Evolutionary conservation across 2,329 filamentous ascomycete species (phyloP).

Genomic region (Fusarium sp.): DNA sequence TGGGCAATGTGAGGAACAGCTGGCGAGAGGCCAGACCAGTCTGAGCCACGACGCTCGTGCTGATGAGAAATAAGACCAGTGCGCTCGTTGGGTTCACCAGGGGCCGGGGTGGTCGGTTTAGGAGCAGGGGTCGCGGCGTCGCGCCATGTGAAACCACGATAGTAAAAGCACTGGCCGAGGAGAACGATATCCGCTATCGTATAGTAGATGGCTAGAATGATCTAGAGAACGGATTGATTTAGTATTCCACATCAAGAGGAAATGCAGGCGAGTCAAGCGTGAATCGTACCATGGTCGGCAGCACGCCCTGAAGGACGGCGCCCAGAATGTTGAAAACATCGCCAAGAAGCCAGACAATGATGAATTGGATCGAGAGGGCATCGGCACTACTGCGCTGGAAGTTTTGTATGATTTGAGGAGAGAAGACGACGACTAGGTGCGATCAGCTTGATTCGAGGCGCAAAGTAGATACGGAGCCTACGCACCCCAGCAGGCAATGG

Average conservation of each 20-base stretch:
- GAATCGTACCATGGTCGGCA: slow-evolving; percentile 82
- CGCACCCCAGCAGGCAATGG: slow-evolving; percentile 86
- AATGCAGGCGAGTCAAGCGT: background rate
- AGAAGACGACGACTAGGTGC: slow-evolving; percentile 83
- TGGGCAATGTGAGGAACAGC: slow-evolving; percentile 76
- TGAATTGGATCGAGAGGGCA: slow-evolving; percentile 88
- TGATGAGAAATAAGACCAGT: slow-evolving; percentile 48
- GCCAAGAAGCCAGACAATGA: slow-evolving; percentile 90
- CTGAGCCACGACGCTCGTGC: slow-evolving; percentile 60
- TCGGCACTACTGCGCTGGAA: slow-evolving; percentile 86
- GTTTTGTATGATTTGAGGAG: slow-evolving; percentile 95
- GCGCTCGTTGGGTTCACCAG: slow-evolving; percentile 59
- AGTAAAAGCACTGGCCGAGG: slow-evolving; percentile 92
- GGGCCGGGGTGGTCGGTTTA: slow-evolving; percentile 50
- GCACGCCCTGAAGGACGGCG: slow-evolving; percentile 87
- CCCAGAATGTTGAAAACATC: slow-evolving; percentile 98
- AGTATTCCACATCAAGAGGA: slow-evolving; percentile 4
- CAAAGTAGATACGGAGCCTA: slow-evolving; percentile 10
- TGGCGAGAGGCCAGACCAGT: slow-evolving; percentile 76
- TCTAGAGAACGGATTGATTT: slow-evolving; percentile 52
- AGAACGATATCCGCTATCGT: slow-evolving; percentile 91
- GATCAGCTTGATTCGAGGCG: slow-evolving; percentile 26
- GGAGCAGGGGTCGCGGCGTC: slow-evolving; percentile 59
- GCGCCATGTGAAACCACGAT: slow-evolving; percentile 79
- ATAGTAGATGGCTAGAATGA: slow-evolving; percentile 93